Conservation (phyloP, 805 yeast genomes). For the Schwanniomyces pseudopolymorphus region DNA sequence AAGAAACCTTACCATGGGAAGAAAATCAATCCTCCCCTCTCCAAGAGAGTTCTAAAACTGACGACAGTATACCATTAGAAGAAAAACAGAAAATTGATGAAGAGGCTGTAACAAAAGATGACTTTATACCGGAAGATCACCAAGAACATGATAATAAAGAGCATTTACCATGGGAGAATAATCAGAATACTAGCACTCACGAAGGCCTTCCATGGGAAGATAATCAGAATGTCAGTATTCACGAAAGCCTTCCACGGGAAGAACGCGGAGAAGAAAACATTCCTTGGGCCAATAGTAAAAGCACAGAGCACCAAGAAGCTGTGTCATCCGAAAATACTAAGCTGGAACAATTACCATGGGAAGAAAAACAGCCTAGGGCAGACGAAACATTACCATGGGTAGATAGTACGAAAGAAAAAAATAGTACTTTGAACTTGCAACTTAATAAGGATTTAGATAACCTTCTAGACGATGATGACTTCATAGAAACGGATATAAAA, state of each 20-base stretch:
- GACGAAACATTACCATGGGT: slow-evolving; percentile 2
- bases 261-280: neutral
- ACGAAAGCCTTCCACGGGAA: slow-evolving; percentile 9
- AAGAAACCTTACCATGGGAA: slow-evolving; percentile 2
- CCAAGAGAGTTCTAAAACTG: neutral
- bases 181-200: neutral
- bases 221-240: neutral
- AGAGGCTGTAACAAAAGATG: neutral
- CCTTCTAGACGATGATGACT: neutral
- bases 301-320: neutral
- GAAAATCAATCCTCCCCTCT: neutral
- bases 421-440: too few relatives aligned
- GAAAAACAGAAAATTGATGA: neutral
- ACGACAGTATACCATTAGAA: neutral
- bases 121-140: too few relatives aligned
- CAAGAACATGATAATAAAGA: neutral
- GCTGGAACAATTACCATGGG: slow-evolving; percentile 14
- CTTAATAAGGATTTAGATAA: neutral
- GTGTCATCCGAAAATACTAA: neutral
- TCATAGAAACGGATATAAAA: neutral
- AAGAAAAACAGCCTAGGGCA: slow-evolving; percentile 4
- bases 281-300: neutral
- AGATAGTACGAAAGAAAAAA: neutral
- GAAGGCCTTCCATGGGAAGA: slow-evolving; percentile 1
- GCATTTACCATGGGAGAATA: neutral